phyloP scores from a whole-genome alignment of 768 basidiomycete genomes.

The Sporobolomyces phaffii region DNA sequence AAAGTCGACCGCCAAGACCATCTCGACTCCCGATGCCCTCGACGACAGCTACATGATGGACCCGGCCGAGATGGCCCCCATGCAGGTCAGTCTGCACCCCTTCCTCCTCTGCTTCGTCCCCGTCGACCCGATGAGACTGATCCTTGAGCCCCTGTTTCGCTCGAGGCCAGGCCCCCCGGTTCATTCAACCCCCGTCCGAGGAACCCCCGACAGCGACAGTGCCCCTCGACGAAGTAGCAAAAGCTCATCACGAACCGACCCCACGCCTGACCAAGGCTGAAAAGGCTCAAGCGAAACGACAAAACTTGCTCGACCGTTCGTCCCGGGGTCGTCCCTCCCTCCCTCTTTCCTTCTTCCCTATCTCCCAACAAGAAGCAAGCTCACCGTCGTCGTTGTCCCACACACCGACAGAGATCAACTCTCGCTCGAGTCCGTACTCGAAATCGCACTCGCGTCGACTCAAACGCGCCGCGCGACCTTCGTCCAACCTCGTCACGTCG shows the following conservation, averaged over 20 bases:
- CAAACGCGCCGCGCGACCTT: conserved; percentile 34
- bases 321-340: not conserved
- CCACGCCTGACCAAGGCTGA: conserved; percentile 31
- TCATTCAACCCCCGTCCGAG: not conserved
- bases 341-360: not conserved
- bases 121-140: not conserved
- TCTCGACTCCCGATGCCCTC: conserved; percentile 13
- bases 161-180: not conserved
- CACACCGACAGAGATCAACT: conserved; percentile 24
- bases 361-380: too few relatives aligned
- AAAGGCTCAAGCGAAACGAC: conserved; percentile 34
- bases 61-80: conserved; percentile 19
- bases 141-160: not conserved
- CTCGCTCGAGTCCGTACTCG: conserved; percentile 36
- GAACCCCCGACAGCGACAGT: not conserved
- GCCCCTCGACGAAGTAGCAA: not conserved
- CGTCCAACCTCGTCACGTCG: conserved; percentile 35
- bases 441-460: conserved; percentile 38
- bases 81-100: not conserved
- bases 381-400: not conserved
- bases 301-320: conserved; percentile 38
- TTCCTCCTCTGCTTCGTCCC: too few relatives aligned
- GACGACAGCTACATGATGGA: conserved; percentile 24
- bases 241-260: not conserved
- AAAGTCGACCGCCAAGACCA: not conserved